Base-by-base conservation (phyloP, 148 eudicot species). In the Arbutus unedo region DNA sequence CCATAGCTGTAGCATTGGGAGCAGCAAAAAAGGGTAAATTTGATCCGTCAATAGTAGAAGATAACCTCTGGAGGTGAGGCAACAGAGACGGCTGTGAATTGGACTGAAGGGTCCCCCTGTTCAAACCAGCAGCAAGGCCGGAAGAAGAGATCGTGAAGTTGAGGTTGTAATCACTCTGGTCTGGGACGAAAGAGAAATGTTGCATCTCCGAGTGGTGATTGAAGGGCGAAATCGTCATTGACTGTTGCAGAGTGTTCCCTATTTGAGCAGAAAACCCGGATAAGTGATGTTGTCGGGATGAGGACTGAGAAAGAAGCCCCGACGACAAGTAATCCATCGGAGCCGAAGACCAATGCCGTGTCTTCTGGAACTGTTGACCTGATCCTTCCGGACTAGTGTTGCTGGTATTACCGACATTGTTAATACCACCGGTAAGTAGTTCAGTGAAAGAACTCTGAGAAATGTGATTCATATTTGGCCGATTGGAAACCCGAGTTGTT, bases 51-150 rank as follows among this genome's bases (percentile, higher is more conserved):
- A 88, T 60, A 18, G 93, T 59, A 47, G 92, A 70, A 31, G 93
- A 72, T 82, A 89, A 89, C 91, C 94, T 94, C 87, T 90, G 98
- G 23, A 89, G 88, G 25, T 91, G 93, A 83, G 95, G 92, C 82
- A 90, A 90, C 83, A 87, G 79, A 81, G 92, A 87, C 76, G 92
- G 81, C 43, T 64, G 70, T 64, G 94, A 93, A 94, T 96, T 96
- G 98, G 99, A 96, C 98, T 95, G 98, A 95, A 95, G 98, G 98
- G 98, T 92, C 98, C 98, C 98, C 98, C 98, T 88, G 84, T 90
- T 89, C 85, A 84, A 90, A 84, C 91, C 95, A 75, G 70, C 70
- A 23, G 92, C 85, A 60, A 84, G 83, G 88, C 88, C 84, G 48
- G 89, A 79, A 23, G 94, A 83, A 43, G 94, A 93, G 23, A 95